Base-by-base conservation (phyloP, 2,329 filamentous ascomycete species). In the Aureobasidium sp. region DNA sequence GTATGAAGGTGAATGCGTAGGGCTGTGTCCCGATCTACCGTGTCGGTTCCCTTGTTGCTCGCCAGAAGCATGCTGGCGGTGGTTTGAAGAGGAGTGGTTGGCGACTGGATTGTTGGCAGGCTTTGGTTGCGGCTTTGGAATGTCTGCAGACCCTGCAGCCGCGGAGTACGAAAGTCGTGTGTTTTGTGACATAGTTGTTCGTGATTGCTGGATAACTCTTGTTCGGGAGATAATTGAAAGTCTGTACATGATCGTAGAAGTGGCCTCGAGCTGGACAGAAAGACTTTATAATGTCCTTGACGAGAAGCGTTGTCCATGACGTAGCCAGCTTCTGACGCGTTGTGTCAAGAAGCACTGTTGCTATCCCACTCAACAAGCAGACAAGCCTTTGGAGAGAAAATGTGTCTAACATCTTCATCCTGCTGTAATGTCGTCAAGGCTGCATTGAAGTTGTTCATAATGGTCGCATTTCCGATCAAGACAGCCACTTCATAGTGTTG, bases 401-500 rank as follows among this genome's bases (percentile, higher is more conserved):
- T 24, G n/a, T n/a, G n/a, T n/a, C n/a, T n/a, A n/a, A n/a, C n/a
- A n/a, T n/a, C n/a, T n/a, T n/a, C n/a, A n/a, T n/a, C n/a, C n/a
- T n/a, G n/a, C n/a, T n/a, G n/a, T n/a, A n/a, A n/a, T n/a, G n/a
- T n/a, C n/a, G n/a, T n/a, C n/a, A n/a, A n/a, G n/a, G n/a, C n/a
- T n/a, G n/a, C n/a, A n/a, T n/a, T n/a, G n/a, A n/a, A n/a, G n/a
- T n/a, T n/a, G n/a, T n/a, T n/a, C n/a, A n/a, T n/a, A n/a, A 29
- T 24, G 19, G 35, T 29, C 40, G 27, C 9, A 6, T 6, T 19
- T 40, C 8, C 5, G 27, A 1, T 59, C 39, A 63, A 24, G 61
- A 68, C 8, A 63, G 61, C 72, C 72, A 75, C 63, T 75, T 75
- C 37, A 67, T 68, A 22, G 67, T 63, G 39, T 69, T 71, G 66